Base-by-base conservation (phyloP, 1,139 yeast genomes). In the Protomyces pachydermus region DNA sequence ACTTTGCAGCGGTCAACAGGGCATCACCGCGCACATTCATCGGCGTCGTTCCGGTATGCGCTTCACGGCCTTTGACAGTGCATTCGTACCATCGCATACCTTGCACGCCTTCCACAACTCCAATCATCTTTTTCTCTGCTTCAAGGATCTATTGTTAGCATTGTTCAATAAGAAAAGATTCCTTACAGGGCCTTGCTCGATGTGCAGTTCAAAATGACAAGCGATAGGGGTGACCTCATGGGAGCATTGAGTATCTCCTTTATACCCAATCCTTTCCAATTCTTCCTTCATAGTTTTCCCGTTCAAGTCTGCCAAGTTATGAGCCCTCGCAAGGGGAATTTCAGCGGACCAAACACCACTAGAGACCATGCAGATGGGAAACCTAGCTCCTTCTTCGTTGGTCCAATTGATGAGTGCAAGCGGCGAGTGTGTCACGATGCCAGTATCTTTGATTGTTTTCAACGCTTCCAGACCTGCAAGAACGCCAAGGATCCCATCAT, bases 1-100 rank as follows among this genome's bases (percentile, higher is more conserved):
- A 81, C 67, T 77, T 78, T 3, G 88, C 77, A 12, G 86, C 81
- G 1, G 84, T 81, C 23, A 84, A 77, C 62, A 86, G 71, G 0
- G 91, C 84, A 74, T 86, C 91, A 32, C 81, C 78, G 69, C 91
- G 79, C 53, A 81, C 77, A 53, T 75, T 74, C 76, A 86, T 75
- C n/a, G 91, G 91, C 0, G 91, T 86, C 0, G 91, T 84, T 23
- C 91, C 91, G 0, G 91, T 83, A 72, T 86, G 91, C 56, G 84
- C 84, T 3, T 88, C 85, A 69, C 79, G 80, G 34, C 91, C 91
- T 20, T 70, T 74, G 20, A 86, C 80, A 25, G 74, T 78, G 18
- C 84, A 78, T 60, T 79, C 81, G 66, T 79, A 77, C 91, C 91
- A 86, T 54, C 79, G 76, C 70, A 83, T 84, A 2, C 87, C 88